Evolutionary conservation across 495 filamentous ascomycete species (phyloP).

Genomic region (Gamarada debralockiae): DNA sequence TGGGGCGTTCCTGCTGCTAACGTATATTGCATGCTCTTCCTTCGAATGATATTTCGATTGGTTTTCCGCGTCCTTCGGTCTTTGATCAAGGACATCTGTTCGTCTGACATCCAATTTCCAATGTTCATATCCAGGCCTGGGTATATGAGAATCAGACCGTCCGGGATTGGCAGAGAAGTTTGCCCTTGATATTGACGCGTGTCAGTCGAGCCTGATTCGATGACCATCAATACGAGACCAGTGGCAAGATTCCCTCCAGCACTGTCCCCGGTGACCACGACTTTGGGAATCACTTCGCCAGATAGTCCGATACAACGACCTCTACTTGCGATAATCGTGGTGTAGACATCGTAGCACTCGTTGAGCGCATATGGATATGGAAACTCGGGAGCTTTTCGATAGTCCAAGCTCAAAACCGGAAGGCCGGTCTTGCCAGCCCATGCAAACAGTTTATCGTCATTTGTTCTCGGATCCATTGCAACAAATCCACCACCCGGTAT

Average conservation of each 20-base stretch:
- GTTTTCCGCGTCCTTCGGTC: slow-evolving; percentile 73
- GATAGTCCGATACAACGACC: slow-evolving; percentile 81
- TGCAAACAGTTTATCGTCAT: slow-evolving; percentile 86
- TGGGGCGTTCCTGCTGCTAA: slow-evolving; percentile 59
- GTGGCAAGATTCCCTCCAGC: slow-evolving; percentile 90
- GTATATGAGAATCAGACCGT: slow-evolving; percentile 82
- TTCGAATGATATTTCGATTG: slow-evolving; percentile 68
- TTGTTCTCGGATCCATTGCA: slow-evolving; percentile 85
- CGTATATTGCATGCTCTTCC: slow-evolving; percentile 67
- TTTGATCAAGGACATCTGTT: slow-evolving; percentile 91
- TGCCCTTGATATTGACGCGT: slow-evolving; percentile 54
- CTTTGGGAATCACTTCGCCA: slow-evolving; percentile 64
- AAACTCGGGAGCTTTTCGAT: slow-evolving; percentile 90
- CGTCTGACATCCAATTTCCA: slow-evolving; percentile 98
- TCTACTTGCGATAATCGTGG: slow-evolving; percentile 66
- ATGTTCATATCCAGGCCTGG: slow-evolving; percentile 93
- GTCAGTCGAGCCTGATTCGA: slow-evolving; percentile 62
- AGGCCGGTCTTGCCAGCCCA: slow-evolving; percentile 85
- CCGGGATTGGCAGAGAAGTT: slow-evolving; percentile 65
- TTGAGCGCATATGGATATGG: slow-evolving; percentile 95
- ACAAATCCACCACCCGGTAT: slow-evolving; percentile 95
- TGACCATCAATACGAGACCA: slow-evolving; percentile 78
- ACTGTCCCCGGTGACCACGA: slow-evolving; percentile 86
- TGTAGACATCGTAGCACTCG: slow-evolving; percentile 94
- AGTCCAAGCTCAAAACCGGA: slow-evolving; percentile 86